Conservation (phyloP, 306 rosid genomes). For the Clitoria ternatea region DNA sequence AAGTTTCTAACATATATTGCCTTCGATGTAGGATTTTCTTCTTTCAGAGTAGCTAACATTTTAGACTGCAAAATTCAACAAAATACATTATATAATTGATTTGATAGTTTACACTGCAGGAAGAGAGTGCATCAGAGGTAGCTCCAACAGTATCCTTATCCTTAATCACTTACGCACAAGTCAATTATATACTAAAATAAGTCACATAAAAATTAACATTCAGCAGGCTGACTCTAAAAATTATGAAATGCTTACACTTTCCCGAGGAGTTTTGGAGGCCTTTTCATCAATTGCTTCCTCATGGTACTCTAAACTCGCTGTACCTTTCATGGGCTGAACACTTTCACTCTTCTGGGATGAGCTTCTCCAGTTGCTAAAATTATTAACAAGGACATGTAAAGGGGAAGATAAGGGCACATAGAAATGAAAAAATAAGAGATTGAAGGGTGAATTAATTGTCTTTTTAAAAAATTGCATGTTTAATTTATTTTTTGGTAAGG, state of each 20-base stretch:
- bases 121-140: constrained; percentile 24
- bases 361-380: constrained; percentile 43
- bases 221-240: no score
- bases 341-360: constrained; percentile 45
- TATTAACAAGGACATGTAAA: background rate
- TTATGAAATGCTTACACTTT: background rate
- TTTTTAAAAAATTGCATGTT: background rate
- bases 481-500: no score
- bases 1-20: constrained; percentile 57
- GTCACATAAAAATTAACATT: no score
- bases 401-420: background rate
- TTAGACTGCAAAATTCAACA: constrained; percentile 49
- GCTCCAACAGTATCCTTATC: constrained; percentile 49
- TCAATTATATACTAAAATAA: no score
- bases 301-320: background rate
- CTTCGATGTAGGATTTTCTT: constrained; percentile 30
- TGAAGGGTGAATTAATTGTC: background rate
- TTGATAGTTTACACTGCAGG: no score
- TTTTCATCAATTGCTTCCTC: background rate
- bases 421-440: background rate
- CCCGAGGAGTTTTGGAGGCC: background rate
- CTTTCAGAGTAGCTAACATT: constrained; percentile 36
- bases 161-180: no score
- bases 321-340: background rate
- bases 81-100: no score